Conservation (phyloP, 1,139 yeast genomes). For the Debaryomycetaceae sp. region DNA sequence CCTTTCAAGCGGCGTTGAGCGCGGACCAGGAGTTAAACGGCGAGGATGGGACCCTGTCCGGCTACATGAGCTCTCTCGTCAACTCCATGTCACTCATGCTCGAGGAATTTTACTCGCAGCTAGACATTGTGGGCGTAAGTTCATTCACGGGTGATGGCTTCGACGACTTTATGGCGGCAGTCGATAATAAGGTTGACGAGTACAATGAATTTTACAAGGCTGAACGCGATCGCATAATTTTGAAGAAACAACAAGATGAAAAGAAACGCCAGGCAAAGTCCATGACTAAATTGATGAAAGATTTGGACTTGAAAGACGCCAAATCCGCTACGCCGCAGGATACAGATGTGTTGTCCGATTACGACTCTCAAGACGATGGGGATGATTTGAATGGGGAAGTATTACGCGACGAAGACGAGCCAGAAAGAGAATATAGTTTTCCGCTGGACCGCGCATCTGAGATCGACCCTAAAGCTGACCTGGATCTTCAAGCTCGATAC, state of each 20-base stretch:
- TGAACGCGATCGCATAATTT: slow-evolving; percentile 74
- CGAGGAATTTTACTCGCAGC: slow-evolving; percentile 89
- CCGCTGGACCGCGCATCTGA: slow-evolving; percentile 64
- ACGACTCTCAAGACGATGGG: slow-evolving; percentile 28
- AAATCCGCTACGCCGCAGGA: slow-evolving; percentile 21
- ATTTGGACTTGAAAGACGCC: slow-evolving; percentile 53
- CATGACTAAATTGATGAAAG: slow-evolving; percentile 66
- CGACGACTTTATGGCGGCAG: slow-evolving; percentile 76
- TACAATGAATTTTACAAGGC: slow-evolving; percentile 73
- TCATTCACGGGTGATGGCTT: slow-evolving; percentile 91
- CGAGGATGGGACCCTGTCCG: slow-evolving; percentile 66
- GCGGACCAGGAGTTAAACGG: slow-evolving; percentile 53
- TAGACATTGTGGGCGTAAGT: slow-evolving; percentile 87
- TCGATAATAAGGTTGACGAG: slow-evolving; percentile 81
- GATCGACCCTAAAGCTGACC: slow-evolving; percentile 34
- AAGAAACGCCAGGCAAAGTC: slow-evolving; percentile 63
- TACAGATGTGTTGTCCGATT: slow-evolving; percentile 65
- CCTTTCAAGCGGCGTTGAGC: slow-evolving; percentile 70
- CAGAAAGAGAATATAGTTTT: slow-evolving; percentile 64
- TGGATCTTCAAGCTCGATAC: slow-evolving; percentile 57
- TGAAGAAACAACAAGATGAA: slow-evolving; percentile 69
- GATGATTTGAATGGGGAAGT: slow-evolving; percentile 55
- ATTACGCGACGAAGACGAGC: slow-evolving; percentile 54
- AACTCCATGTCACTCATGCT: slow-evolving; percentile 93
- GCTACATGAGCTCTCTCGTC: slow-evolving; percentile 89